phyloP scores from a whole-genome alignment of 2,329 filamentous ascomycete species.

The Westerdykella sp. region DNA sequence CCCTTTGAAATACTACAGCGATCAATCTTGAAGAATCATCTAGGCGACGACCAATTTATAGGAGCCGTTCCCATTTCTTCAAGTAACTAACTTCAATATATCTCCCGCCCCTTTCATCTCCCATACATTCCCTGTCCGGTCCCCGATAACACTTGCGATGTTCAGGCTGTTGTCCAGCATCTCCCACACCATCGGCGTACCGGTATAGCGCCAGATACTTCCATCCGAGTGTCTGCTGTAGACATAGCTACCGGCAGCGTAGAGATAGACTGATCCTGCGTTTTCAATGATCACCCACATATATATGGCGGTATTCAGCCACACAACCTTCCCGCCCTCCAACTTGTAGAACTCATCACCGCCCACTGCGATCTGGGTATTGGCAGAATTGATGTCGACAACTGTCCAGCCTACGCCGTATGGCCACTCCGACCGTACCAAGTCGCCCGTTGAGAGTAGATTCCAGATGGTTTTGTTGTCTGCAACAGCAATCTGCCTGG shows the following conservation, averaged over 20 bases:
- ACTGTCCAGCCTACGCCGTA: slow-evolving; percentile 17
- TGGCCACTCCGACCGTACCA: slow-evolving; percentile 22
- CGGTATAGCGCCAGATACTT: slow-evolving; percentile 24
- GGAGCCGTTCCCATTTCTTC: background rate
- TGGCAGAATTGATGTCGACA: slow-evolving; percentile 19
- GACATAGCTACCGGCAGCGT: slow-evolving; percentile 14
- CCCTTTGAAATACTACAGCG: too few species aligned
- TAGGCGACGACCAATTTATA: too few species aligned
- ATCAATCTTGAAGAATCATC: too few species aligned
- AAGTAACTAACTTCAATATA: slow-evolving; percentile 19
- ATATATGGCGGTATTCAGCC: slow-evolving; percentile 16
- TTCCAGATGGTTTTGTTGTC: slow-evolving; percentile 24
- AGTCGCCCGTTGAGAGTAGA: slow-evolving; percentile 17
- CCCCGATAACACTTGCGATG: slow-evolving; percentile 12
- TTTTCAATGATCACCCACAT: slow-evolving; percentile 21
- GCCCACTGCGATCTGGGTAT: slow-evolving; percentile 19
- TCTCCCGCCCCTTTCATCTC: slow-evolving; percentile 17
- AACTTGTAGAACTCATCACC: slow-evolving; percentile 27
- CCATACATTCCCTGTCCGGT: slow-evolving; percentile 19
- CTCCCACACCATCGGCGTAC: slow-evolving; percentile 22
- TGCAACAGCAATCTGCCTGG: slow-evolving; percentile 19
- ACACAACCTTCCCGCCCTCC: slow-evolving; percentile 21
- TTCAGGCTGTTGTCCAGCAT: slow-evolving; percentile 14
- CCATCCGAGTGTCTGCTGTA: slow-evolving; percentile 23
- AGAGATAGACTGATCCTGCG: slow-evolving; percentile 8